phyloP scores from a whole-genome alignment of 2,329 filamentous ascomycete species.

The Botrytis deweyae region DNA sequence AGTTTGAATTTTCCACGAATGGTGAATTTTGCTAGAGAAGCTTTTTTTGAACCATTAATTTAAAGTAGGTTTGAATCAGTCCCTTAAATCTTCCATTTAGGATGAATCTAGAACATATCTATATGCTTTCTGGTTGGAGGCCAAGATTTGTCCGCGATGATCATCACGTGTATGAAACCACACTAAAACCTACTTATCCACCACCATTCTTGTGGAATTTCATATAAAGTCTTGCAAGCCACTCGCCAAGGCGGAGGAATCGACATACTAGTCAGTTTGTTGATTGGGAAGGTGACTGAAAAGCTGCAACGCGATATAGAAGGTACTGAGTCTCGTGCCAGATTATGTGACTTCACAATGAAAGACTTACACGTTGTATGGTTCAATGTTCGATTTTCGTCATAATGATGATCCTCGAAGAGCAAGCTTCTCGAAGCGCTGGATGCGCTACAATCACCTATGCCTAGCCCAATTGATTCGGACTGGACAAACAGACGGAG shows the following conservation, averaged over 20 bases:
- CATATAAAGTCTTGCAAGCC: neutral
- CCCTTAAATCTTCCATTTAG: slow-evolving; percentile 5
- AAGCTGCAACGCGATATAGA: neutral
- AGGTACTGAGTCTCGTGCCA: neutral
- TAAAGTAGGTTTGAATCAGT: neutral
- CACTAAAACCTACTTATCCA: neutral
- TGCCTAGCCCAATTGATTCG: neutral
- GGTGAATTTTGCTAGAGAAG: neutral
- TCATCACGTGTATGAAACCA: slow-evolving; percentile 1
- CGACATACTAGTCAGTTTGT: neutral
- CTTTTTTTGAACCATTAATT: neutral
- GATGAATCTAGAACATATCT: slow-evolving; percentile 4
- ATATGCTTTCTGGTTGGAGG: slow-evolving; percentile 14
- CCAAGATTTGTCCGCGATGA: neutral
- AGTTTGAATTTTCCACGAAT: slow-evolving; percentile 4
- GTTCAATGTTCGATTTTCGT: neutral
- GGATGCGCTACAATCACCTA: neutral
- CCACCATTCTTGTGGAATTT: neutral
- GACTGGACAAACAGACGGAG: neutral
- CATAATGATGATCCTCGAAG: neutral
- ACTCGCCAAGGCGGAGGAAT: slow-evolving; percentile 8
- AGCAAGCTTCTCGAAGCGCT: neutral
- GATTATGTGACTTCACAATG: neutral
- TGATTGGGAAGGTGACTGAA: neutral
- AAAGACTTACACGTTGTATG: neutral